These are phyloP conservation scores for Juglanconis sp. DNA, from an alignment of 2,329 filamentous ascomycete species.

Conservation along the genomic window DNA sequence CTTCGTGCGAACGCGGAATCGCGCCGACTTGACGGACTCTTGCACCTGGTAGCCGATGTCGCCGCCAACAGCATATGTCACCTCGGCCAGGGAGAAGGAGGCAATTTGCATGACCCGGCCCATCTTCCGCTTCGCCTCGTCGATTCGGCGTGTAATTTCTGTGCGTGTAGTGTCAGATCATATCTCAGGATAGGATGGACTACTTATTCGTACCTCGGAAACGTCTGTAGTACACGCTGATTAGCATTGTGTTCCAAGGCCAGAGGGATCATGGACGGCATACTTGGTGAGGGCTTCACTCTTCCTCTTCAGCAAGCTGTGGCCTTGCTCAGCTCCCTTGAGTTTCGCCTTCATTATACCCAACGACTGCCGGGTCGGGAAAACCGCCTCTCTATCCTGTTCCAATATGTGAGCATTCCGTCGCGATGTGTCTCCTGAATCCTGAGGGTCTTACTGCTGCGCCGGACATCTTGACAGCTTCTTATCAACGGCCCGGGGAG, in stretches of 20 bases:
- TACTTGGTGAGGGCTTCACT: slow-evolving; percentile 98
- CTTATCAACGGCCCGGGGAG: slow-evolving; percentile 5
- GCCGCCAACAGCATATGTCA: slow-evolving; percentile 93
- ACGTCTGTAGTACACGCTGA: slow-evolving; percentile 51
- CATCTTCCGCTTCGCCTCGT: slow-evolving; percentile 99
- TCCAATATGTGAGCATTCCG: slow-evolving; percentile 9
- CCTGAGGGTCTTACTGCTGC: slow-evolving; percentile 31
- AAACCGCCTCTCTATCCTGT: slow-evolving; percentile 92
- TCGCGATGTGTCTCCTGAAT: slow-evolving; percentile 14
- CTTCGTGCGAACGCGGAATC: slow-evolving; percentile 89
- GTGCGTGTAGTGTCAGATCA: slow-evolving; percentile 21
- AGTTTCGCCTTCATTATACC: slow-evolving; percentile 97
- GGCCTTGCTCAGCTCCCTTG: slow-evolving; percentile 86
- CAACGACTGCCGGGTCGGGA: slow-evolving; percentile 94
- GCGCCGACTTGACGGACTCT: slow-evolving; percentile 88
- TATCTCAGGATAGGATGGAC: not conserved
- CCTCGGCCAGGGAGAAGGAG: slow-evolving; percentile 94
- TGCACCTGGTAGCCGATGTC: slow-evolving; percentile 97
- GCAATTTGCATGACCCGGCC: slow-evolving; percentile 98
- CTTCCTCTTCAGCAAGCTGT: slow-evolving; percentile 94
- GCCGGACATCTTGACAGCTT: slow-evolving; percentile 34
- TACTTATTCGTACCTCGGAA: slow-evolving; percentile 68
- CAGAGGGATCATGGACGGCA: slow-evolving; percentile 26
- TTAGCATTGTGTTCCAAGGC: not conserved
- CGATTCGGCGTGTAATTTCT: slow-evolving; percentile 96